Base-by-base conservation (phyloP, 2,329 filamentous ascomycete species). In the Colletotrichum spaethianum region DNA sequence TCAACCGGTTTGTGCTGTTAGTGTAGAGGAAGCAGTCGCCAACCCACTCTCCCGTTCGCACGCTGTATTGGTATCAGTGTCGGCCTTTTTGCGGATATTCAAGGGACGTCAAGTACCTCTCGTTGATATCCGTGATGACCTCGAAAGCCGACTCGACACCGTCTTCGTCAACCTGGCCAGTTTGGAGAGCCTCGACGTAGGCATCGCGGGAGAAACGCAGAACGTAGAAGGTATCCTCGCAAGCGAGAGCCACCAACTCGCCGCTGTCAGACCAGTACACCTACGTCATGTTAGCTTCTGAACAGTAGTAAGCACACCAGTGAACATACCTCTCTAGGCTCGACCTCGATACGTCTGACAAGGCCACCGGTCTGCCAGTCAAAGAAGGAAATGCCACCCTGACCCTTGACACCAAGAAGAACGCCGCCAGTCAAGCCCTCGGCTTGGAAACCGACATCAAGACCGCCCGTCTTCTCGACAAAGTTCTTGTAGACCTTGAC, bases 1-100 rank as follows among this genome's bases (percentile, higher is more conserved):
- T 98, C 72, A 99, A 88, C 74, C 96, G 93, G 87, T 98, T 98
- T 12, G 95, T 97, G 82, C 90, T 93, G 87, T 97, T 98, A 67
- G 96, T 98, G 88, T 98, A 99, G 81, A 98, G 95, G 88, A 99
- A 98, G 86, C 96, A 98, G 85, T 99, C 96, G 74, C 96, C 96
- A 69, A 99, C 94, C 96, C 96, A 99, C 85, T 97, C 94, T 77
- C 96, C 96, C 26, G 96, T 98, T 75, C 94, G 93, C 63, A 98
- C 95, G 75, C 92, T 94, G 73, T 66, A 56, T 42, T 71, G 69
- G 77, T 78, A 77, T 78, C 77, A 81, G 72, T 28, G 60, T 68
- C 28, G 28, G 28, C 23, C 5, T 46, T 42, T 11, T n/a, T 4
- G 33, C 12, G 31, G 1, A 18, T 11, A 23, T 9, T 20, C 77